A percentile compares a stretch with the other conserved stretches of the same genome.
Evolutionary conservation across 345 rosid species (phyloP).

Genomic region (Salix arbutifolia): DNA sequence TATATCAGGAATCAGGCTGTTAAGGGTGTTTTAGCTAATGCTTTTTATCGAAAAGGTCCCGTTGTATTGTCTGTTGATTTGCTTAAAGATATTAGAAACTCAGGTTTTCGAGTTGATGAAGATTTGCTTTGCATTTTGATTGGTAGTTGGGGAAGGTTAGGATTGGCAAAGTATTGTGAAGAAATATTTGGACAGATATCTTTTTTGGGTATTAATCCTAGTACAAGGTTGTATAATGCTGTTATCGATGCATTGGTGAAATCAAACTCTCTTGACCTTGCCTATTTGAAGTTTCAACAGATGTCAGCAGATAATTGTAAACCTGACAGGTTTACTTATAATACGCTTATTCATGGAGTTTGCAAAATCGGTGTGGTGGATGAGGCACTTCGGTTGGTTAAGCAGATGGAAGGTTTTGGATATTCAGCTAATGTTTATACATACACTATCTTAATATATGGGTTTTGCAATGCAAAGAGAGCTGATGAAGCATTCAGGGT

Average conservation of each 20-base stretch:
- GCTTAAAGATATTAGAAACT: conserved; percentile 53
- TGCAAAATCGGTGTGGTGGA: conserved; percentile 74
- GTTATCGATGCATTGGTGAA: conserved; percentile 80
- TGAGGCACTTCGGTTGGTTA: conserved; percentile 75
- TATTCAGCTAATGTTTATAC: conserved; percentile 69
- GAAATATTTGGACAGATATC: conserved; percentile 82
- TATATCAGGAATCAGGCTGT: conserved; percentile 53
- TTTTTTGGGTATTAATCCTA: conserved; percentile 64
- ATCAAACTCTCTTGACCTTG: conserved; percentile 77
- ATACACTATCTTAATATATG: conserved; percentile 69
- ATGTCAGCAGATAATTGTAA: conserved; percentile 71
- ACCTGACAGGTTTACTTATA: conserved; percentile 86
- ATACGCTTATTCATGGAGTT: conserved; percentile 84
- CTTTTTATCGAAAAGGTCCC: conserved; percentile 62
- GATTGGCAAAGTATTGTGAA: conserved; percentile 74
- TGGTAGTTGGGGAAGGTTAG: conserved; percentile 88
- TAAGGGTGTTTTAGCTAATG: conserved; percentile 44
- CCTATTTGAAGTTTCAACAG: conserved; percentile 88
- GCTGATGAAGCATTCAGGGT: conserved; percentile 61
- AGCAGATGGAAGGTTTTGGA: conserved; percentile 78
- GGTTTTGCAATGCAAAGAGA: conserved; percentile 70
- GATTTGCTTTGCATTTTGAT: conserved; percentile 72
- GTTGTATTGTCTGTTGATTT: conserved; percentile 62
- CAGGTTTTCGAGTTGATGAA: conserved; percentile 55
- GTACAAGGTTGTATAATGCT: conserved; percentile 79